Evolutionary conservation across 495 filamentous ascomycete genomes (phyloP).

Genomic region (Astrothelium macrocarpum): DNA sequence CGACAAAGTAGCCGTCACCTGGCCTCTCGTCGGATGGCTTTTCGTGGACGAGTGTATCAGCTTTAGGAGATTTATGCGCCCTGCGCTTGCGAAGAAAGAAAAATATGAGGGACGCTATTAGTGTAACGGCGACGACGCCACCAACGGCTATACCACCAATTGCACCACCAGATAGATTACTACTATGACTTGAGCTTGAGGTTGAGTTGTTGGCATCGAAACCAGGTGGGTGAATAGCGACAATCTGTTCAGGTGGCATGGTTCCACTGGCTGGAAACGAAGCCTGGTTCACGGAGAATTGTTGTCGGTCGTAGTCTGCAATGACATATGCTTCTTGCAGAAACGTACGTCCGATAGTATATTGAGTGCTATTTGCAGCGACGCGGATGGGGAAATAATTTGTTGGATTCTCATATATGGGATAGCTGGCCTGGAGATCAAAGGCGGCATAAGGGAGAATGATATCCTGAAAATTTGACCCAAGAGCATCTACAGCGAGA

Average conservation of each 20-base stretch:
- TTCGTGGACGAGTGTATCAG: background rate
- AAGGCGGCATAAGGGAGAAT: conserved; percentile 16
- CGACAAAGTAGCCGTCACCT: background rate
- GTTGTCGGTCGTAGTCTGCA: conserved; percentile 10
- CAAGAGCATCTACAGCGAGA: conserved; percentile 20
- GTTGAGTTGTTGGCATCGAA: background rate
- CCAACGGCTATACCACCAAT: conserved; percentile 14
- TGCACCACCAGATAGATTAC: conserved; percentile 8
- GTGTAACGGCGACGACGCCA: conserved; percentile 4
- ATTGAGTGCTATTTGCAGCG: conserved; percentile 16
- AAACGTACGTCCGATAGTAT: conserved; percentile 17
- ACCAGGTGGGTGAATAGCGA: conserved; percentile 7
- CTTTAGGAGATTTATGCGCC: no score
- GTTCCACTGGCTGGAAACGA: background rate
- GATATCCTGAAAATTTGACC: conserved; percentile 18
- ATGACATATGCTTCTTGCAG: conserved; percentile 18
- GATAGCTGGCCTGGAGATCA: conserved; percentile 15
- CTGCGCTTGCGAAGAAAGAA: conserved; percentile 9
- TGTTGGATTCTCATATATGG: conserved; percentile 12
- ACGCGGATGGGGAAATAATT: conserved; percentile 16
- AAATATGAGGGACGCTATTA: background rate
- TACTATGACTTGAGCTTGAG: background rate
- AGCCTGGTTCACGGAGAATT: conserved; percentile 10
- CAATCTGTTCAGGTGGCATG: conserved; percentile 14
- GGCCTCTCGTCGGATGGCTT: background rate